phyloP scores from a whole-genome alignment of 768 basidiomycete species.

The Collybia mongolica region DNA sequence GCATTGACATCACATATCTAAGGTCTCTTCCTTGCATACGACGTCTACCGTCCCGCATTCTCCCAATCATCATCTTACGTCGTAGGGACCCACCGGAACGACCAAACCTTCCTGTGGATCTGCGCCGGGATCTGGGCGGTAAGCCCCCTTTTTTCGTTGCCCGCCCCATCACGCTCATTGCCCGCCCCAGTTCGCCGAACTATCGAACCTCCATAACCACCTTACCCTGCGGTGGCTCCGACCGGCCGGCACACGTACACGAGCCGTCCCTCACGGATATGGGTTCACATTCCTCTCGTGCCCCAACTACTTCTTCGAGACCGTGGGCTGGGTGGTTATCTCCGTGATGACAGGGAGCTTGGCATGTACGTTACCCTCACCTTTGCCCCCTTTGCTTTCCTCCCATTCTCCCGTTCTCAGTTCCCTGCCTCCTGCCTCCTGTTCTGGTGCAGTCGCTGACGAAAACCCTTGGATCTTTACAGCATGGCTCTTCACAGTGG shows the following conservation, averaged over 20 bases:
- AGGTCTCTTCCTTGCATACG: constrained; percentile 77
- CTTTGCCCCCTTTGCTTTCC: neutral
- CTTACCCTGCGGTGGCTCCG: constrained; percentile 81
- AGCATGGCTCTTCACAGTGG: constrained; percentile 67
- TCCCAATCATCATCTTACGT: constrained; percentile 63
- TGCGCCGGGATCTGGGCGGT: constrained; percentile 76
- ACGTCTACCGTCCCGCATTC: constrained; percentile 82
- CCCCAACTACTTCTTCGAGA: constrained; percentile 96
- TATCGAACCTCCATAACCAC: constrained; percentile 85
- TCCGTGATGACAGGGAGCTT: constrained; percentile 76
- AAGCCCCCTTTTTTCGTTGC: constrained; percentile 27
- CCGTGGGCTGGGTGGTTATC: constrained; percentile 69
- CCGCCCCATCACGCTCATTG: constrained; percentile 1
- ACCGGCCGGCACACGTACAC: constrained; percentile 71
- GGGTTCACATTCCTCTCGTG: constrained; percentile 86
- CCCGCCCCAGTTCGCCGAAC: constrained; percentile 66
- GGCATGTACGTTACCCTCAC: constrained; percentile 55
- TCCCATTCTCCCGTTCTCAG: neutral
- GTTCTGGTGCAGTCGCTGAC: neutral
- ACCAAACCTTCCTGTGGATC: constrained; percentile 65
- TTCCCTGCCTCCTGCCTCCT: constrained; percentile 3
- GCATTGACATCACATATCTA: constrained; percentile 11
- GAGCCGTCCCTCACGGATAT: constrained; percentile 90
- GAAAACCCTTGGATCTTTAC: neutral
- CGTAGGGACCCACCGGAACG: constrained; percentile 58